Percentiles rank a stretch among this genome's conserved stretches.
phyloP scores from a whole-genome alignment of 495 filamentous ascomycete species.

The Penicillium arizonense region DNA sequence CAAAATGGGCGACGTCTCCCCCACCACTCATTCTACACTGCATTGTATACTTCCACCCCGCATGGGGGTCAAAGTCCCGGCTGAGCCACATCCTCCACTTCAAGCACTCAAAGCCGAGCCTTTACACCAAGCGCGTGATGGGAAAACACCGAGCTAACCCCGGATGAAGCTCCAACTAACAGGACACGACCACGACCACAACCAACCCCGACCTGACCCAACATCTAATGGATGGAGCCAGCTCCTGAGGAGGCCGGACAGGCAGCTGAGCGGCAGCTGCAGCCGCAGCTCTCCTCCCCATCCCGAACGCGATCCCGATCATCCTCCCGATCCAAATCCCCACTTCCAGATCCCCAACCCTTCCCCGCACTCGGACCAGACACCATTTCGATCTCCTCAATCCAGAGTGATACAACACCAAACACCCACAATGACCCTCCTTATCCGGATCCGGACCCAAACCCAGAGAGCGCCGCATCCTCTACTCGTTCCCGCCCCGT shows the following conservation, averaged over 20 bases:
- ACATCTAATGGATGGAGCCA: slow-evolving; percentile 51
- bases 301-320: not conserved
- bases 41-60: slow-evolving; percentile 4
- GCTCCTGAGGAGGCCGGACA: slow-evolving; percentile 42
- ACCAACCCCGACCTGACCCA: not conserved
- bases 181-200: not conserved
- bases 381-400: not conserved
- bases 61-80: not conserved
- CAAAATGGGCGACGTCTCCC: not conserved
- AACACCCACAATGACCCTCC: slow-evolving; percentile 5
- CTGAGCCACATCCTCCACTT: not conserved
- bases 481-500: slow-evolving; percentile 33
- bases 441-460: not conserved
- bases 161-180: not conserved
- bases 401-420: slow-evolving; percentile 3
- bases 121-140: not conserved
- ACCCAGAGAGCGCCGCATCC: slow-evolving; percentile 3
- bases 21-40: no score
- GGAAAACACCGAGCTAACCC: not conserved
- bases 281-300: slow-evolving; percentile 25
- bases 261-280: slow-evolving; percentile 23
- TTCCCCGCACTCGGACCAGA: slow-evolving; percentile 5
- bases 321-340: not conserved
- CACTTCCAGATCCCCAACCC: not conserved
- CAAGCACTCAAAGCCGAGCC: no score